phyloP scores from a whole-genome alignment of 345 rosid species.

The Erucastrum elatum region DNA sequence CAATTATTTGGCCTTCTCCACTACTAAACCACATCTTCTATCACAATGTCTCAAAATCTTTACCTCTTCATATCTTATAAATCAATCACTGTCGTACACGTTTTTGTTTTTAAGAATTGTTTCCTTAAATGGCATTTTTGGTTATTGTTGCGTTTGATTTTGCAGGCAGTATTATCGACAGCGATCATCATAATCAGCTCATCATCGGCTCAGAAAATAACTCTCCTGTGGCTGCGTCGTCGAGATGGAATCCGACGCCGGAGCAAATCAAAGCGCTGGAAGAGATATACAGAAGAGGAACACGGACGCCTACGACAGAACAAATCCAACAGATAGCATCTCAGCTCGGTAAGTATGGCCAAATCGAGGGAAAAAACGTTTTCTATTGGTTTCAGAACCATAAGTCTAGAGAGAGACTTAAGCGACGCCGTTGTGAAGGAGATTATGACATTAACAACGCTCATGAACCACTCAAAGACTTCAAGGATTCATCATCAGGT shows the following conservation, averaged over 20 bases:
- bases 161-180: constrained; percentile 9
- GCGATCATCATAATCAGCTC: neutral
- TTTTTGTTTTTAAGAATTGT: neutral
- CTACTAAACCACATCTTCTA: constrained; percentile 25
- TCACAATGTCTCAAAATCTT: constrained; percentile 14
- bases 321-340: constrained; percentile 65
- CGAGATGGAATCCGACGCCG: constrained; percentile 79
- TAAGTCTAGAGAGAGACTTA: constrained; percentile 65
- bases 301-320: constrained; percentile 59
- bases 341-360: constrained; percentile 65
- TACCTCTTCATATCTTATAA: neutral
- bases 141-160: neutral
- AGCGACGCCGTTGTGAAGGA: constrained; percentile 54
- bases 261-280: constrained; percentile 65
- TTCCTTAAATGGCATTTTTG: neutral
- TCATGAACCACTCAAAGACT: constrained; percentile 28
- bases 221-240: constrained; percentile 30
- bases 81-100: neutral
- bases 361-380: constrained; percentile 73
- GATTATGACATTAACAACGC: neutral
- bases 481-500: constrained; percentile 30
- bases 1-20: constrained; percentile 15
- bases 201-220: constrained; percentile 2
- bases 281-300: constrained; percentile 60
- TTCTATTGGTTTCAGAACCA: constrained; percentile 89